Percentiles rank a stretch among this genome's conserved stretches.
Evolutionary conservation across 495 filamentous ascomycete genomes (phyloP).

Genomic region (Niebla homalea): DNA sequence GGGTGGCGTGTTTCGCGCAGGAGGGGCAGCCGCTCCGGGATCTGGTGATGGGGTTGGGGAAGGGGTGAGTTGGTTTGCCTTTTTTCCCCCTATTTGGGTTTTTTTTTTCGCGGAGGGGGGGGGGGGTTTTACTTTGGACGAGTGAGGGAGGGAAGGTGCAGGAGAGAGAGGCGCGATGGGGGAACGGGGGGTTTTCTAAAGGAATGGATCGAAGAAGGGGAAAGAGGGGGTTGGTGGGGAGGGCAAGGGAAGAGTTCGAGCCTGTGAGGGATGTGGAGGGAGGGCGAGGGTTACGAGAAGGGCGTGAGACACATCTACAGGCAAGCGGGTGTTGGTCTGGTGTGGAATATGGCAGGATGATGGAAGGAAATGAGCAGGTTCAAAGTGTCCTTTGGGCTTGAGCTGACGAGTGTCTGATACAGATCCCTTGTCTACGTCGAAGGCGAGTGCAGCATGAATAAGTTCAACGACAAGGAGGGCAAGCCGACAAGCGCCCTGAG

Average conservation of each 20-base stretch:
- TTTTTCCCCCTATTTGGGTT: neutral
- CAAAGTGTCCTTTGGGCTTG: no score
- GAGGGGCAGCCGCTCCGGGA: constrained; percentile 49
- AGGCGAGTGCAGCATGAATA: constrained; percentile 50
- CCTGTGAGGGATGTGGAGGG: no score
- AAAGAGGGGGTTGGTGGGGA: neutral
- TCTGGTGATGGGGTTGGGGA: constrained; percentile 49
- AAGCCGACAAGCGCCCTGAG: constrained; percentile 41
- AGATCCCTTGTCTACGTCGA: constrained; percentile 62
- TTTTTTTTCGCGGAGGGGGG: neutral
- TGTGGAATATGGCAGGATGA: no score
- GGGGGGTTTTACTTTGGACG: neutral
- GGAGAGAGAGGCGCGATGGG: neutral
- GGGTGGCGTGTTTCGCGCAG: constrained; percentile 47
- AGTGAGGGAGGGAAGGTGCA: neutral
- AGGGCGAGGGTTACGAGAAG: neutral
- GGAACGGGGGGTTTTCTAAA: neutral
- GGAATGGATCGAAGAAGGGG: neutral
- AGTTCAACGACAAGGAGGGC: constrained; percentile 51
- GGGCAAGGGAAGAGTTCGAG: no score
- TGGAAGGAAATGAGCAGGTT: neutral
- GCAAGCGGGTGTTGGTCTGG: no score
- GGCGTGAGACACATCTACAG: no score
- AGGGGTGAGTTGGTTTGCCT: constrained; percentile 51
- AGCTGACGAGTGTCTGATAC: constrained; percentile 1